Evolutionary conservation across 331 rosid species (phyloP).

Genomic region (Acacia pycnantha): DNA sequence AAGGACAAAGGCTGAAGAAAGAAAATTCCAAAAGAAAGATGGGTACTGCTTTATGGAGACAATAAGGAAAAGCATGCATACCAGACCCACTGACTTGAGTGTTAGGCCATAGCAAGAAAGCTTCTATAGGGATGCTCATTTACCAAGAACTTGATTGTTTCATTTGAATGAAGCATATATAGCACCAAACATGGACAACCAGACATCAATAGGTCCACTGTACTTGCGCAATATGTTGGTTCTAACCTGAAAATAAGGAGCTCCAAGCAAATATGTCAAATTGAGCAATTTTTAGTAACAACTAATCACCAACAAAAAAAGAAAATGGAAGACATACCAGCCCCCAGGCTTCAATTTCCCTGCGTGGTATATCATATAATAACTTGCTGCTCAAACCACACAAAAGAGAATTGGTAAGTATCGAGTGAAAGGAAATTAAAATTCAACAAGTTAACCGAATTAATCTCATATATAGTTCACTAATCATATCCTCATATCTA

Average conservation of each 20-base stretch:
- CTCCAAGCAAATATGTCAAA: slow-evolving; percentile 3
- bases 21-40: neutral
- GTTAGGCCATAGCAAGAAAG: slow-evolving; percentile 82
- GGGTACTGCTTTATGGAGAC: neutral
- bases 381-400: slow-evolving; percentile 55
- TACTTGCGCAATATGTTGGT: slow-evolving; percentile 82
- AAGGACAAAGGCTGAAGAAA: neutral
- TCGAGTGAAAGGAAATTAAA: slow-evolving; percentile 24
- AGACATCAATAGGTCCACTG: slow-evolving; percentile 81
- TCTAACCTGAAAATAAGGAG: slow-evolving; percentile 59
- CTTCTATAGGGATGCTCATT: slow-evolving; percentile 63
- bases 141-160: slow-evolving; percentile 57
- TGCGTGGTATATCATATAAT: slow-evolving; percentile 35
- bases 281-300: neutral
- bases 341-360: slow-evolving; percentile 80
- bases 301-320: neutral
- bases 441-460: slow-evolving; percentile 1
- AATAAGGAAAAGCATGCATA: slow-evolving; percentile 35
- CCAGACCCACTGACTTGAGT: slow-evolving; percentile 96
- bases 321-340: slow-evolving; percentile 57
- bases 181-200: slow-evolving; percentile 56
- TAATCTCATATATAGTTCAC: slow-evolving; percentile 7
- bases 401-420: slow-evolving; percentile 1
- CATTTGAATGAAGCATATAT: slow-evolving; percentile 47
- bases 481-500: slow-evolving; percentile 9